These are phyloP conservation scores for Sphagnum magellanicum DNA, from an alignment of 228 moss, liverwort and hornwort species.

Conservation along the genomic window DNA sequence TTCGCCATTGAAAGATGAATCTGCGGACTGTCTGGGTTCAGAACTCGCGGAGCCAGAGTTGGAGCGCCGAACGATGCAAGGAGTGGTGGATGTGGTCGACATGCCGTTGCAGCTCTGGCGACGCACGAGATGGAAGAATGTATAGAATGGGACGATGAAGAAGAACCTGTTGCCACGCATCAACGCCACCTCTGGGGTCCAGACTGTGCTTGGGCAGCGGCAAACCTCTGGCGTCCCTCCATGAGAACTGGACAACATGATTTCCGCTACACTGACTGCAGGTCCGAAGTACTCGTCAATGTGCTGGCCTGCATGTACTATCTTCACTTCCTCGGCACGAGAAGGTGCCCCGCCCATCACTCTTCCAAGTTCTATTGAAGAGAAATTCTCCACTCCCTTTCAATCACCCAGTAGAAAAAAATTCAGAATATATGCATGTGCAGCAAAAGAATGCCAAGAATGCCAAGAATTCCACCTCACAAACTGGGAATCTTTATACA, in stretches of 20 bases:
- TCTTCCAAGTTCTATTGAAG: too few relatives aligned
- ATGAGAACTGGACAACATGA: constrained; percentile 9
- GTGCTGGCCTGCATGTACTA: constrained; percentile 14
- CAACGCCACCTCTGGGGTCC: constrained; percentile 26
- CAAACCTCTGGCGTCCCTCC: too few relatives aligned
- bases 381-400: too few relatives aligned
- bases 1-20: too few relatives aligned
- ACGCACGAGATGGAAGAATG: constrained; percentile 23
- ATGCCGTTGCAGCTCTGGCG: constrained; percentile 16
- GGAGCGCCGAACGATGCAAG: neutral
- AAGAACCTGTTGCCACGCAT: constrained; percentile 42
- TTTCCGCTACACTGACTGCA: constrained; percentile 1
- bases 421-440: too few relatives aligned
- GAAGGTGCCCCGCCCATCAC: neutral
- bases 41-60: too few relatives aligned
- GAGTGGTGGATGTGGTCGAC: constrained; percentile 11
- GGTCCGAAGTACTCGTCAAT: constrained; percentile 2
- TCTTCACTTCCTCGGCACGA: constrained; percentile 2
- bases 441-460: too few relatives aligned
- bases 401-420: too few relatives aligned
- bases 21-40: too few relatives aligned
- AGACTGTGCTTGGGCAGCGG: constrained; percentile 3
- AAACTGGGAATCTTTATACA: too few relatives aligned
- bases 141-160: constrained; percentile 33
- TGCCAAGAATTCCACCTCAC: too few relatives aligned